Base-by-base conservation (phyloP, 768 basidiomycete genomes). In the Mycena vitilis region DNA sequence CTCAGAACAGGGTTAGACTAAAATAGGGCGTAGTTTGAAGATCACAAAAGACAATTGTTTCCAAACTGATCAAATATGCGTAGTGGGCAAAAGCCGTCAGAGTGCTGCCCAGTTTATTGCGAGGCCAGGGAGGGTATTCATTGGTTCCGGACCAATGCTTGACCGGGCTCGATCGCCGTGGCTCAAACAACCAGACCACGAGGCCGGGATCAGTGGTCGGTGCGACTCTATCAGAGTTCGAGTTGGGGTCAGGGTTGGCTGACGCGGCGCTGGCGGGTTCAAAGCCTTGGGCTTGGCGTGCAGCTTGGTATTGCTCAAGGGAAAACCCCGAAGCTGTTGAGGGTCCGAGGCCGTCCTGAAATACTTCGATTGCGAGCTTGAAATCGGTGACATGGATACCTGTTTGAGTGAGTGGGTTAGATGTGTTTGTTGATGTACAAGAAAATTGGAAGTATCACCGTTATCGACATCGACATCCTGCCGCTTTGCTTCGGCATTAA, bases 101-200 rank as follows among this genome's bases (percentile, higher is more conserved):
- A 5, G 63, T 64, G 34, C 54, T 56, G 4, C 48, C 44, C 18
- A 63, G 53, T 37, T 63, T 63, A 5, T 54, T 54, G 7, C n/a
- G 40, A 11, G 44, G 20, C 64, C 64, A 65, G 7, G 64, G n/a
- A 16, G 64, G 64, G 49, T 65, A 65, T 23, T 65, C 57, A 53
- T 65, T 65, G 22, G 64, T 65, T 34, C 64, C 64, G 18, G 56
- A 59, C 64, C 64, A 65, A 37, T 52, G 56, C 22, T 58, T 42
- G 49, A 65, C 64, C 40, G 58, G 42, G 57, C 56, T 65, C 56
- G 56, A 42, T 23, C 64, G 48, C 40, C 64, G 40, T 15, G 57
- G 56, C 38, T 65, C 64, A 25, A 65, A 65, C 9, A 65, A 38
- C 57, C 64, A 65, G 48, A 52, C 23, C 18, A 65, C 30, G 34